Percentiles rank a stretch among this genome's conserved stretches.
phyloP scores from a whole-genome alignment of 805 yeast species.

The Tetrapisispora pingtungensis region DNA sequence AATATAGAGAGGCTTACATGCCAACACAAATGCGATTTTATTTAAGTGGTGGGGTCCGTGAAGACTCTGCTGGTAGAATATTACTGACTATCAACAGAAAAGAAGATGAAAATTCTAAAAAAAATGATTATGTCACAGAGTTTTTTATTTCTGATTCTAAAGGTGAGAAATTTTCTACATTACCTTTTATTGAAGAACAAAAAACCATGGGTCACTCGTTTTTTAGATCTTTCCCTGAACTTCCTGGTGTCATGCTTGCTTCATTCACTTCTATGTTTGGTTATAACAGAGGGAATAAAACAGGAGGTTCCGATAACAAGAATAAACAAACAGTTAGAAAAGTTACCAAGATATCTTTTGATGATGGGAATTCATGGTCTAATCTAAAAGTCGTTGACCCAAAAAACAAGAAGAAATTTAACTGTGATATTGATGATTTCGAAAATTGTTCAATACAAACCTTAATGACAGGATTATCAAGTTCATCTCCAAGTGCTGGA shows the following conservation, averaged over 20 bases:
- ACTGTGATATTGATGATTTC: constrained; percentile 25
- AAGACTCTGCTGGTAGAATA: constrained; percentile 23
- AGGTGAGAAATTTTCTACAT: constrained; percentile 21
- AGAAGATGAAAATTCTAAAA: constrained; percentile 8
- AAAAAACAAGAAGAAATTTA: constrained; percentile 19
- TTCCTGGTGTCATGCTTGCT: constrained; percentile 19
- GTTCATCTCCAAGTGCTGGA: constrained; percentile 47
- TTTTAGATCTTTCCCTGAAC: constrained; percentile 4
- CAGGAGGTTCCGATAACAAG: constrained; percentile 1
- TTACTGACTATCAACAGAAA: constrained; percentile 9
- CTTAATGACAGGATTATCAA: constrained; percentile 28
- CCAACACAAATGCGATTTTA: constrained; percentile 27
- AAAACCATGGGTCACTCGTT: constrained; percentile 5
- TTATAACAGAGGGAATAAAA: background rate
- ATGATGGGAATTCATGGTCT: constrained; percentile 48
- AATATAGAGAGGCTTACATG: constrained; percentile 33
- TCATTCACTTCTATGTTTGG: background rate
- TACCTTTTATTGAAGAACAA: constrained; percentile 9
- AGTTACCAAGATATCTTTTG: constrained; percentile 35
- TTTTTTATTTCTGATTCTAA: constrained; percentile 24
- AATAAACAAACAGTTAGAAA: background rate
- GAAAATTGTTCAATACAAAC: constrained; percentile 43
- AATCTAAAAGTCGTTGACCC: constrained; percentile 38
- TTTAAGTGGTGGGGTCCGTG: constrained; percentile 21
- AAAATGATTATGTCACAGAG: constrained; percentile 10